Conservation (phyloP, 2,329 filamentous ascomycete species). For the Byssothecium circinans region DNA sequence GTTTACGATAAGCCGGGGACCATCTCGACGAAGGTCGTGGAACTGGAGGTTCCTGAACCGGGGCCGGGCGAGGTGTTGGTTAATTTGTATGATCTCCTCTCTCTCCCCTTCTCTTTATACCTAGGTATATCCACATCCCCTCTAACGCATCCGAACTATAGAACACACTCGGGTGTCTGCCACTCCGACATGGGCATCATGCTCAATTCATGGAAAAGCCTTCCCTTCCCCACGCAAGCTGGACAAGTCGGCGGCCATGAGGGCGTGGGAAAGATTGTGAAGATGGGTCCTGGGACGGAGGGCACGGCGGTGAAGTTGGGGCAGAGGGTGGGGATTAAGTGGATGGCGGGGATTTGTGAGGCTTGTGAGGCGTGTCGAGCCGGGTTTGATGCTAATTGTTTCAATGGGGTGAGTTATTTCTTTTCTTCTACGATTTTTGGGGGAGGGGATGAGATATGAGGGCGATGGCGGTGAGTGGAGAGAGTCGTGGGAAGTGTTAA, state of each 20-base stretch:
- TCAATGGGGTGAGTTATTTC: conserved; percentile 31
- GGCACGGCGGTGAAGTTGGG: conserved; percentile 62
- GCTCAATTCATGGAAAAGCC: conserved; percentile 55
- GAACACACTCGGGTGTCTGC: conserved; percentile 66
- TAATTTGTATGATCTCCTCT: conserved; percentile 53
- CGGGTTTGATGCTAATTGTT: conserved; percentile 48
- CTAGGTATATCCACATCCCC: neutral
- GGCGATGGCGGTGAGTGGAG: no score
- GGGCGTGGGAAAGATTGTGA: conserved; percentile 66
- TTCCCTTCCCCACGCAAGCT: conserved; percentile 61
- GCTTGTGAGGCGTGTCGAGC: conserved; percentile 40
- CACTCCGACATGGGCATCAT: conserved; percentile 61
- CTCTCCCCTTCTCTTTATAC: conserved; percentile 1
- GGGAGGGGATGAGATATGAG: neutral
- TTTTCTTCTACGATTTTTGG: neutral
- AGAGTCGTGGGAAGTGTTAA: neutral
- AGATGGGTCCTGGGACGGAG: conserved; percentile 61
- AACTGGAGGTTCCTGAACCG: conserved; percentile 66
- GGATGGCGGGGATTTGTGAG: conserved; percentile 61
- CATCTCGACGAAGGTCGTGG: conserved; percentile 65
- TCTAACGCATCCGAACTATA: no score
- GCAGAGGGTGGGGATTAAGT: conserved; percentile 71
- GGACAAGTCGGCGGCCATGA: conserved; percentile 71
- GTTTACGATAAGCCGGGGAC: conserved; percentile 68
- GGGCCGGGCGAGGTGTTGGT: conserved; percentile 64